phyloP scores from a whole-genome alignment of 2,329 filamentous ascomycete species.

The Aureobasidium sp. region DNA sequence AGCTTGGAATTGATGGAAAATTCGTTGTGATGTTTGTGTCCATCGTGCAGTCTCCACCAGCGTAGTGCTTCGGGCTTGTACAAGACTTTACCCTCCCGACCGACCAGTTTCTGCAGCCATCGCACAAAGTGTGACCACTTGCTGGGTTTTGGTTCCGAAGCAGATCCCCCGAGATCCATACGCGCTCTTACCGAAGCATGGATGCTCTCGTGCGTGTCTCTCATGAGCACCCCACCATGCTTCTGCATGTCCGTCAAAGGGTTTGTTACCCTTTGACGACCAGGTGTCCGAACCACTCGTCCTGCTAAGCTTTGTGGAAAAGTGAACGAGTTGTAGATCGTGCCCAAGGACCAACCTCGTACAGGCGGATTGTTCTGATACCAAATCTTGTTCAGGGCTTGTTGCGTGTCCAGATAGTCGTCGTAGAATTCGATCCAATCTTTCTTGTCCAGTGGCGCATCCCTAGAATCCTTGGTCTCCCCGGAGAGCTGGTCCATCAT shows the following conservation, averaged over 20 bases:
- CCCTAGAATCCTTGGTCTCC: constrained; percentile 13
- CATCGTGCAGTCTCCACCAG: constrained; percentile 26
- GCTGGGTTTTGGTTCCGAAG: constrained; percentile 16
- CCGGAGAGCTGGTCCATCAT: constrained; percentile 33
- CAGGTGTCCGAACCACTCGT: constrained; percentile 21
- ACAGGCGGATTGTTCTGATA: constrained; percentile 17
- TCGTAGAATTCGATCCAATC: constrained; percentile 30
- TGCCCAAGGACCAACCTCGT: constrained; percentile 25
- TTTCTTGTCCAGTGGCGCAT: background rate
- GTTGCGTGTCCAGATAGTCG: constrained; percentile 20
- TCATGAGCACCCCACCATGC: constrained; percentile 16
- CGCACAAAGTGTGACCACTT: constrained; percentile 18
- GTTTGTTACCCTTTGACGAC: constrained; percentile 23
- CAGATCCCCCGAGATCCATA: constrained; percentile 25
- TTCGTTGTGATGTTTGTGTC: constrained; percentile 17
- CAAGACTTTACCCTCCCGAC: constrained; percentile 8
- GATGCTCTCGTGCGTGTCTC: constrained; percentile 27
- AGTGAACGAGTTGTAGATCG: constrained; percentile 26
- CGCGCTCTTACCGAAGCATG: constrained; percentile 28
- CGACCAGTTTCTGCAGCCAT: constrained; percentile 13
- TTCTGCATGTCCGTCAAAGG: constrained; percentile 20
- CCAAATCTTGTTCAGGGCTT: constrained; percentile 18
- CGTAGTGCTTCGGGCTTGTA: constrained; percentile 18
- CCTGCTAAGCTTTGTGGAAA: constrained; percentile 27
- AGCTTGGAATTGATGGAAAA: constrained; percentile 12